Evolutionary conservation across 2,329 filamentous ascomycete genomes (phyloP).

Genomic region (Aureobasidium sp.): DNA sequence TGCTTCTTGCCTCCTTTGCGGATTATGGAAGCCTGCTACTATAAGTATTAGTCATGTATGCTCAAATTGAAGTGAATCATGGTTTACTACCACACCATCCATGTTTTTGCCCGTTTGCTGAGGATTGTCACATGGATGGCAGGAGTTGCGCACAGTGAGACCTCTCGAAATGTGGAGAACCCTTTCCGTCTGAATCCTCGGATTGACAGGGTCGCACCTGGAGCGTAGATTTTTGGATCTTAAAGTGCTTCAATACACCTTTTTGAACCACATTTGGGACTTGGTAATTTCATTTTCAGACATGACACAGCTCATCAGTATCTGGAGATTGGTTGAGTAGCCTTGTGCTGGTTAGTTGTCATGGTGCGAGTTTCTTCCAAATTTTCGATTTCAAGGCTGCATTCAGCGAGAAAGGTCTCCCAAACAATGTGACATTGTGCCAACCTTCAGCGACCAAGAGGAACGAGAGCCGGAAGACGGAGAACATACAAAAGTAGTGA

Average conservation of each 20-base stretch:
- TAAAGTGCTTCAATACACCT: background rate
- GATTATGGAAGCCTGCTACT: background rate
- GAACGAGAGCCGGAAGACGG: too few relatives aligned
- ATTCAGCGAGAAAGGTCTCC: background rate
- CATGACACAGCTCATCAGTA: too few relatives aligned
- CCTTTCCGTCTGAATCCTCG: background rate
- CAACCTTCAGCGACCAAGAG: too few relatives aligned
- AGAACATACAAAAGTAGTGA: background rate
- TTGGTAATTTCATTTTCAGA: background rate
- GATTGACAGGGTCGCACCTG: background rate
- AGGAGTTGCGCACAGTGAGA: too few relatives aligned
- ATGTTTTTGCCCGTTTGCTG: too few relatives aligned
- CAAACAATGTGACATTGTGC: background rate
- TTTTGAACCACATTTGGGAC: background rate
- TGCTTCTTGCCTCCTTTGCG: background rate
- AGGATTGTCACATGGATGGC: too few relatives aligned
- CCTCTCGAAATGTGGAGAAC: background rate
- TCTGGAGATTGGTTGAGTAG: background rate
- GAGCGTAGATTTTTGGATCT: background rate
- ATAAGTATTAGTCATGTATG: slow-evolving; percentile 8
- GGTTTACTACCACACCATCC: background rate
- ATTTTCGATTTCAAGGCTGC: background rate
- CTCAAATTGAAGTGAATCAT: background rate
- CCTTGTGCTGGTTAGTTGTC: too few relatives aligned
- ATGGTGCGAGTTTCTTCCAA: too few relatives aligned